phyloP scores from a whole-genome alignment of 352 stramenopile species.

The Globisporangium paroecandrum region DNA sequence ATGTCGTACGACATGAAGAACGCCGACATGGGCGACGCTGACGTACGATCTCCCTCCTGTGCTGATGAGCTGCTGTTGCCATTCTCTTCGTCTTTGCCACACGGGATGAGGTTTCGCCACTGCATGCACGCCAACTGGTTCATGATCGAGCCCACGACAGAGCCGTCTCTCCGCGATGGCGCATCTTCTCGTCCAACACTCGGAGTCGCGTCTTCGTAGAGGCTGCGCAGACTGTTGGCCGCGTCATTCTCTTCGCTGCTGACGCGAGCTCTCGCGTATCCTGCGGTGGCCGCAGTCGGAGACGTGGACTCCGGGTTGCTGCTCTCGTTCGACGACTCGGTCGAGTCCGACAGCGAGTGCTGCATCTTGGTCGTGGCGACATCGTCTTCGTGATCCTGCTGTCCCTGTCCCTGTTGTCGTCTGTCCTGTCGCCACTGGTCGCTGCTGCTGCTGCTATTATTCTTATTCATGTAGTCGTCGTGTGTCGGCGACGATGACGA shows the following conservation, averaged over 20 bases:
- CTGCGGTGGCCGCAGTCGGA: background rate
- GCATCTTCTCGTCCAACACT: background rate
- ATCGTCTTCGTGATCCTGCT: slow-evolving; percentile 9
- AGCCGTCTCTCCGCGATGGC: slow-evolving; percentile 2
- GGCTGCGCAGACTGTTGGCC: slow-evolving; percentile 9
- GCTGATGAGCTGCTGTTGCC: background rate
- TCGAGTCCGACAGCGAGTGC: slow-evolving; percentile 58
- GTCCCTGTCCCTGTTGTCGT: background rate
- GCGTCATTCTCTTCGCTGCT: slow-evolving; percentile 32
- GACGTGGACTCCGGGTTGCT: slow-evolving; percentile 14
- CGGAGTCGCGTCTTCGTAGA: slow-evolving; percentile 16
- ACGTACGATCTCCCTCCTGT: background rate
- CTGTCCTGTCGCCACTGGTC: background rate
- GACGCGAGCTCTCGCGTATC: background rate
- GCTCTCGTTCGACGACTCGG: slow-evolving; percentile 26
- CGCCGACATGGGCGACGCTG: slow-evolving; percentile 10
- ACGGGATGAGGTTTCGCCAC: slow-evolving; percentile 25
- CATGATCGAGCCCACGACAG: slow-evolving; percentile 16
- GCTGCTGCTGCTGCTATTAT: slow-evolving; percentile 1
- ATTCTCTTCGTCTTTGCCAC: slow-evolving; percentile 7
- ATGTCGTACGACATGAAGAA: slow-evolving; percentile 27
- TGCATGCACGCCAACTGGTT: slow-evolving; percentile 25
- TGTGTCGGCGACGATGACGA: background rate
- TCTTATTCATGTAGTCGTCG: slow-evolving; percentile 9
- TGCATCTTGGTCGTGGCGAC: slow-evolving; percentile 23